These are phyloP conservation scores for Suillus fuscotomentosus DNA, from an alignment of 768 basidiomycete genomes.

Conservation along the genomic window DNA sequence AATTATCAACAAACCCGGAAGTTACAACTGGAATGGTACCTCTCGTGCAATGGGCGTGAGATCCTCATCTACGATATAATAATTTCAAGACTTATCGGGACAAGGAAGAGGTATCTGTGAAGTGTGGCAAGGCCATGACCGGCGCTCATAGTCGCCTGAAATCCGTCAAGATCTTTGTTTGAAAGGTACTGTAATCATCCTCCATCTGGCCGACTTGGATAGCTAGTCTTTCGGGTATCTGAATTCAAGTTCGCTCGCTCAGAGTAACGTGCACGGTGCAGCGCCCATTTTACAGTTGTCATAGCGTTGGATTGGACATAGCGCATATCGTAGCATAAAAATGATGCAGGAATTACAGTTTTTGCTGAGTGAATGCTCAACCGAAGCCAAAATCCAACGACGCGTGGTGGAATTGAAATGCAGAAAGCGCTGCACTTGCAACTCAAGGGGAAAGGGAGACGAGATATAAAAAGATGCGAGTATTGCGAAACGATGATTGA, in stretches of 20 bases:
- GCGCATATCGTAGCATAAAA: constrained; percentile 22
- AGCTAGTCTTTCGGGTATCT: neutral
- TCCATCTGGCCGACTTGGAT: too few species aligned
- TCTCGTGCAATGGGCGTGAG: neutral
- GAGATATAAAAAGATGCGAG: constrained; percentile 11
- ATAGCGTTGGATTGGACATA: constrained; percentile 18
- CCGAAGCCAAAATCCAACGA: neutral
- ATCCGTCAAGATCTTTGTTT: too few species aligned
- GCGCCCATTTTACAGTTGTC: neutral
- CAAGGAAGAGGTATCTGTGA: too few species aligned
- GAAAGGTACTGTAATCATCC: too few species aligned
- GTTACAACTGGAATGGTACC: neutral
- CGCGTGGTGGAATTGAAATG: neutral
- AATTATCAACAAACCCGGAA: neutral
- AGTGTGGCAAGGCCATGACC: too few species aligned
- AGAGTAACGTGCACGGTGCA: neutral
- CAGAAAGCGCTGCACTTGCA: constrained; percentile 2
- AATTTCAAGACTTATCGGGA: too few species aligned
- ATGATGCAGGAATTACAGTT: constrained; percentile 4
- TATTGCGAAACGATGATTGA: constrained; percentile 8
- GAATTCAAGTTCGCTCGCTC: neutral
- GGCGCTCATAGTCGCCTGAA: too few species aligned
- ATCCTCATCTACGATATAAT: neutral
- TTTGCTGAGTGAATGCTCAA: neutral
- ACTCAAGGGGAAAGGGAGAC: constrained; percentile 6